Evolutionary conservation across 305 asterid species (phyloP).

Genomic region (Solanum hybrid): DNA sequence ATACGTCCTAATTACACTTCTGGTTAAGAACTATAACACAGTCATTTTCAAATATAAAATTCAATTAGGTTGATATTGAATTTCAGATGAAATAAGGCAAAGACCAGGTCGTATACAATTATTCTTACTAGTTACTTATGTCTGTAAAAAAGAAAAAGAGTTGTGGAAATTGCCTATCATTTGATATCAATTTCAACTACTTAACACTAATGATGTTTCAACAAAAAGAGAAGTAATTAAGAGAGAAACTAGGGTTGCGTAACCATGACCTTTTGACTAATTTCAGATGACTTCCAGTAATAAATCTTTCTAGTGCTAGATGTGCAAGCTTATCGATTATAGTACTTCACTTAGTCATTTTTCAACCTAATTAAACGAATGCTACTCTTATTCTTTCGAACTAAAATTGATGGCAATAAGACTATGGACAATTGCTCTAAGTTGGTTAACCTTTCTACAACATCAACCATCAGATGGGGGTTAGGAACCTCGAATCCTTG

Average conservation of each 20-base stretch:
- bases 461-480: not conserved
- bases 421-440: not conserved
- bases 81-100: too few species aligned
- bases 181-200: not conserved
- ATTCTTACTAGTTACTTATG: too few species aligned
- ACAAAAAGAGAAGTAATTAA: not conserved
- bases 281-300: not conserved
- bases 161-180: not conserved
- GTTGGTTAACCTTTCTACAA: too few species aligned
- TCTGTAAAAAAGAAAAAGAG: not conserved
- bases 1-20: not conserved
- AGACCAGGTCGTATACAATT: not conserved
- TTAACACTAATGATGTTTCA: not conserved
- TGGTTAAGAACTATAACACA: not conserved
- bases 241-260: not conserved
- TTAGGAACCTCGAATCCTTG: not conserved
- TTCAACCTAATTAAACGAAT: too few species aligned
- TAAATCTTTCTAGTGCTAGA: not conserved
- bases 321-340: not conserved
- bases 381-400: not conserved
- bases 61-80: not conserved
- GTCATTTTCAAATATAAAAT: too few species aligned
- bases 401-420: not conserved
- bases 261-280: not conserved
- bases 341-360: not conserved